Evolutionary conservation across 192 early-diverging fungal genomes (phyloP), one percentile per base, ranked within the genome.

Genomic region (Chytriomyces hyalinus): DNA sequence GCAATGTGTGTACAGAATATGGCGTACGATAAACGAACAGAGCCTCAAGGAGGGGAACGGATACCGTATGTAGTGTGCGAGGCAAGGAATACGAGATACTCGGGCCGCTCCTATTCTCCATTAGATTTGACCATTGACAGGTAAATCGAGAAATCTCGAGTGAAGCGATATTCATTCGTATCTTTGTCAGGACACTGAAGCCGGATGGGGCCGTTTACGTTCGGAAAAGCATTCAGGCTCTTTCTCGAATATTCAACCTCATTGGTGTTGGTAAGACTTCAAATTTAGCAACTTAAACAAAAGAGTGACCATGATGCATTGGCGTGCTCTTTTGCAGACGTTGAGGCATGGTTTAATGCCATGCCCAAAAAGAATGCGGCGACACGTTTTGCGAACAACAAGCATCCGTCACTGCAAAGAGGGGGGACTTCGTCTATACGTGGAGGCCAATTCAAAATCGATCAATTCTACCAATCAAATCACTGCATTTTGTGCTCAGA

Each of bases 41-140:
- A 92, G 79, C 95, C 96, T 3, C 91, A 95, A 68, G 90, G 94
- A 74, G 93, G 93, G 4, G 94, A 97, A 77, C 87, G 97, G 10
- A 92, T 97, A 22, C 95, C 97, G 1, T 97, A 93, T 71, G 88
- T 97, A 1, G 93, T 98, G 3, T 89, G 93, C 0, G 80, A 92
- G 70, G 84, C 88, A 20, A 90, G 90, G n/a, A 84, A 87, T 10
- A 83, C 86, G 7, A 86, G 92, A 46, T 80, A 96, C 10, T 88
- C 87, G 10, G 94, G 96, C 73, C 90, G 90, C 22, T 90, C 92
- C 8, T 86, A 95, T 13, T 69, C 83, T 7, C 94, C 95, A 1
- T 82, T 90, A 15, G 87, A 88, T 8, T 74, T 94, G n/a, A 80
- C 81, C 22, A 69, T 22, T 2, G 78, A 80, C 76, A 28, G 79